phyloP scores from a whole-genome alignment of 176 grass and related monocot genomes.

The Sorghum bicolor region Sorghum_bicolor_NCBIv3 NC_012870.2:66974001-66974500 shows the following conservation, averaged over 20 bases:
- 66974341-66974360: neutral
- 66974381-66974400: neutral
- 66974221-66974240: neutral
- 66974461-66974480: neutral
- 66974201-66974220: neutral
- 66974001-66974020: neutral
- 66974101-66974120: neutral
- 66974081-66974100: neutral
- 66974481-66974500: constrained; percentile 5
- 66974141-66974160: neutral
- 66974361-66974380: neutral
- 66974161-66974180: neutral
- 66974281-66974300: neutral
- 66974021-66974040: constrained; percentile 12
- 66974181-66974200: neutral
- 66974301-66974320: neutral
- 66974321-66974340: neutral
- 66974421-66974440: constrained; percentile 31
- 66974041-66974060: neutral
- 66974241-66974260: too few relatives aligned
- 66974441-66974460: neutral
- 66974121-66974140: neutral
- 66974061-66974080: constrained; percentile 9
- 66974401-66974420: constrained; percentile 30
- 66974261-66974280: neutral